phyloP scores from a whole-genome alignment of 2,329 filamentous ascomycete genomes.

The Epichloe scottii region DNA sequence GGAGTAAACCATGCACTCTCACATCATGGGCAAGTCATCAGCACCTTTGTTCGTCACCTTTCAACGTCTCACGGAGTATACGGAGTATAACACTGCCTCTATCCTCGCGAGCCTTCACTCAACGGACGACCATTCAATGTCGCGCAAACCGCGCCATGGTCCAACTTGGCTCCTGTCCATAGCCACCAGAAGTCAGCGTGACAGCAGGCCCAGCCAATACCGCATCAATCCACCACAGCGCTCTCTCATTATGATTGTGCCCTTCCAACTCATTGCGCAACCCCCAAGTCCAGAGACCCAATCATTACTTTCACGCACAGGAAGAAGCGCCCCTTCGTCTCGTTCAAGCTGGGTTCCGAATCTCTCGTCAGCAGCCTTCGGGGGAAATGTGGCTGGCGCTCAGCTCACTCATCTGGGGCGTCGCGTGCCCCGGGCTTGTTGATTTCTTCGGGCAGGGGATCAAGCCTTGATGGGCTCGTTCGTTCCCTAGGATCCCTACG shows the following conservation, averaged over 20 bases:
- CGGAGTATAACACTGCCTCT: constrained; percentile 10
- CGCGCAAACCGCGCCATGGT: constrained; percentile 9
- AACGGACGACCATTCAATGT: constrained; percentile 7
- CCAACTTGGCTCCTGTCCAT: background rate
- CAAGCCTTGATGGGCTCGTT: no score
- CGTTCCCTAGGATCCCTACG: no score
- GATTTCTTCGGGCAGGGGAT: no score
- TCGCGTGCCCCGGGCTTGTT: no score
- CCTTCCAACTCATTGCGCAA: constrained; percentile 11
- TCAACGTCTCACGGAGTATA: constrained; percentile 8
- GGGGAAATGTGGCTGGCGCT: no score
- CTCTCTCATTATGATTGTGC: constrained; percentile 8
- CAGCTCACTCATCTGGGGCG: no score
- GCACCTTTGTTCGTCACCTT: constrained; percentile 6
- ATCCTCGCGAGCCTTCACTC: constrained; percentile 7
- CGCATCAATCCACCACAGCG: constrained; percentile 13
- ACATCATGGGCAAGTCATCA: no score
- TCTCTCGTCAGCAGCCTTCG: background rate
- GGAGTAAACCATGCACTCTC: no score
- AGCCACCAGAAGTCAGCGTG: background rate
- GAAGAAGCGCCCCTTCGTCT: constrained; percentile 7
- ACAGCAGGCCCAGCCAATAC: constrained; percentile 14
- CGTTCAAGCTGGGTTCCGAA: constrained; percentile 7
- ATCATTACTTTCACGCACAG: constrained; percentile 11
- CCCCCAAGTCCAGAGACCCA: constrained; percentile 8